phyloP scores from a whole-genome alignment of 1,284 basidiomycete species.

The Malassezia sp. region DNA sequence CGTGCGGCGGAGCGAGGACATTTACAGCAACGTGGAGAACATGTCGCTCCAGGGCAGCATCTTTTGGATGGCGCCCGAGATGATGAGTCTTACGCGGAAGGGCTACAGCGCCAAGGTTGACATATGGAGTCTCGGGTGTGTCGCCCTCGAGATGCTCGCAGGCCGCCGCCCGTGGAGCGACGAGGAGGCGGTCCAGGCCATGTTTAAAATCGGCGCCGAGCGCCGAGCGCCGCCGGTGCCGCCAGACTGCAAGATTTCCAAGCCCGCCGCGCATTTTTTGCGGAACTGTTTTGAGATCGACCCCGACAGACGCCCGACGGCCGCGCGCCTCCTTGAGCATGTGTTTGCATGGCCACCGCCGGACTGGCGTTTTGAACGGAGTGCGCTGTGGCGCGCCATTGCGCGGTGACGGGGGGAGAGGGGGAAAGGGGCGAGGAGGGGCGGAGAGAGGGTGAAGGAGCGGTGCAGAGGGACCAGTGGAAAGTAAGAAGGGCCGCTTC shows the following conservation, averaged over 20 bases:
- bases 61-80: constrained; percentile 99
- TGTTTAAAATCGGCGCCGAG: constrained; percentile 80
- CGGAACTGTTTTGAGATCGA: constrained; percentile 80
- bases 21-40: constrained; percentile 67
- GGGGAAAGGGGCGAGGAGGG: too few relatives aligned
- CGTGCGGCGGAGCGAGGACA: constrained; percentile 53
- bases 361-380: constrained; percentile 32
- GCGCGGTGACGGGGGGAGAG: constrained; percentile 5
- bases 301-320: constrained; percentile 72
- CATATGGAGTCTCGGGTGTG: constrained; percentile 95
- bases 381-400: constrained; percentile 22
- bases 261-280: constrained; percentile 73
- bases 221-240: constrained; percentile 80
- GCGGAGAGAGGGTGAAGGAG: too few relatives aligned
- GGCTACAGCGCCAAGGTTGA: constrained; percentile 92
- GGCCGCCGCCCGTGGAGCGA: constrained; percentile 85
- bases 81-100: constrained; percentile 64
- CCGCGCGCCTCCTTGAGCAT: constrained; percentile 69
- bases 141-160: constrained; percentile 95
- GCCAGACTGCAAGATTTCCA: constrained; percentile 62
- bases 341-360: constrained; percentile 55
- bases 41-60: constrained; percentile 81
- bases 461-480: too few relatives aligned
- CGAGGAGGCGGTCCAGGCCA: constrained; percentile 76
- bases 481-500: too few relatives aligned